These are phyloP conservation scores for Lipomyces orientalis DNA, from an alignment of 805 yeast species.

Conservation along the genomic window DNA sequence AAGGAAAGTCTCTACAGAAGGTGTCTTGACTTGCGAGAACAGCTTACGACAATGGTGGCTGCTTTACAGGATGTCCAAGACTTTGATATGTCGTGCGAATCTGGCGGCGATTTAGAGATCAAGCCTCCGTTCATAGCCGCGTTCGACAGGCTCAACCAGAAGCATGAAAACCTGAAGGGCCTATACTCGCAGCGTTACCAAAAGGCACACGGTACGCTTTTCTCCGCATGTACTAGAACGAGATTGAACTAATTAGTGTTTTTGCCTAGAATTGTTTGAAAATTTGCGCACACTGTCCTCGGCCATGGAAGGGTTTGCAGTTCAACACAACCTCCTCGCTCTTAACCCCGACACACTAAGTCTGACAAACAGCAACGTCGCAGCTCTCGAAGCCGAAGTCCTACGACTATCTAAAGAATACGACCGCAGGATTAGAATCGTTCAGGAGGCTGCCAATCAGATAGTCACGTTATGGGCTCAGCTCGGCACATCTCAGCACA, in stretches of 20 bases:
- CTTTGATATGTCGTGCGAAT: slow-evolving; percentile 14
- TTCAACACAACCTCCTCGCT: slow-evolving; percentile 31
- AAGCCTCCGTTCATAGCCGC: slow-evolving; percentile 38
- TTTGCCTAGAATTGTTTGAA: slow-evolving; percentile 28
- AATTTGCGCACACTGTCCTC: slow-evolving; percentile 31
- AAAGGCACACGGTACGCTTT: slow-evolving; percentile 28
- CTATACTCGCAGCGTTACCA: slow-evolving; percentile 39
- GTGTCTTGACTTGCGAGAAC: slow-evolving; percentile 38
- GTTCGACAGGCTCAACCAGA: slow-evolving; percentile 26
- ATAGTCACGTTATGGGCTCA: slow-evolving; percentile 45
- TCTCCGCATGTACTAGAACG: background rate
- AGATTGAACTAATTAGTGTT: background rate
- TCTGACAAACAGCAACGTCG: slow-evolving; percentile 39
- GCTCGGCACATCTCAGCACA: slow-evolving; percentile 43
- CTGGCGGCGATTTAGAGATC: slow-evolving; percentile 33
- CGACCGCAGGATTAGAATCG: slow-evolving; percentile 33
- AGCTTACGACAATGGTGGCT: slow-evolving; percentile 38
- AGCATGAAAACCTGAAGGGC: slow-evolving; percentile 31
- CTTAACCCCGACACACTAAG: slow-evolving; percentile 34
- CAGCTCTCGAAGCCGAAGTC: slow-evolving; percentile 40
- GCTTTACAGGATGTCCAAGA: slow-evolving; percentile 37
- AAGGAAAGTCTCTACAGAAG: slow-evolving; percentile 37
- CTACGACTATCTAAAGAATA: slow-evolving; percentile 39
- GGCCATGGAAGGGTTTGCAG: slow-evolving; percentile 38
- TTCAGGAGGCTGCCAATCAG: slow-evolving; percentile 37